Conservation (phyloP, 2,329 filamentous ascomycete species). For the Arachnomyces sp. region DNA sequence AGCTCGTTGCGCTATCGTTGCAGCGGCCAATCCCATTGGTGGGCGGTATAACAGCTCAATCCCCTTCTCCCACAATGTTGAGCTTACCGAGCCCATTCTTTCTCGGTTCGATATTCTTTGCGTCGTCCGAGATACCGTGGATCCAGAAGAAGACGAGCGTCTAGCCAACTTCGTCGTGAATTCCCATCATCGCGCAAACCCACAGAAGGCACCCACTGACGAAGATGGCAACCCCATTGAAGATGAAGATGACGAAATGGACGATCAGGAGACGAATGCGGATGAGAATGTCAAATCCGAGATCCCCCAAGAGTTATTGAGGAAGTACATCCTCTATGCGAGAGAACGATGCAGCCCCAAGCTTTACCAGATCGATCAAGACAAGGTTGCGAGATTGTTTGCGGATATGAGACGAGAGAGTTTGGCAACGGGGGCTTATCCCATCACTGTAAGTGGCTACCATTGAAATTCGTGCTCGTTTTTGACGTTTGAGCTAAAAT, state of each 20-base stretch:
- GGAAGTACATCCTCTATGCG: conserved; percentile 96
- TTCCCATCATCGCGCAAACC: conserved; percentile 86
- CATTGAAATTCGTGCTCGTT: background rate
- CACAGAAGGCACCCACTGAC: conserved; percentile 45
- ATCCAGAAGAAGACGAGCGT: conserved; percentile 84
- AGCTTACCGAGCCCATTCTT: conserved; percentile 92
- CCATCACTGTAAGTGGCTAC: conserved; percentile 74
- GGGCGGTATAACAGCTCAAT: conserved; percentile 95
- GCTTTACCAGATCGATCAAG: conserved; percentile 94
- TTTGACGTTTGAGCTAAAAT: conserved; percentile 13
- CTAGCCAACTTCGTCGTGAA: conserved; percentile 91
- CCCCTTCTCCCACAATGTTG: conserved; percentile 91
- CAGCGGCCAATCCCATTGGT: conserved; percentile 91
- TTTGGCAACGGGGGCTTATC: conserved; percentile 88
- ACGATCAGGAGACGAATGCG: conserved; percentile 30
- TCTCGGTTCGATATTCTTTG: conserved; percentile 97
- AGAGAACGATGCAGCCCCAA: conserved; percentile 83
- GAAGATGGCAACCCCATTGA: conserved; percentile 50
- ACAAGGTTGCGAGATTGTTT: conserved; percentile 89
- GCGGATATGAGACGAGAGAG: conserved; percentile 93
- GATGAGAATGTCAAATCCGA: conserved; percentile 53
- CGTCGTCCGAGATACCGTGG: conserved; percentile 90
- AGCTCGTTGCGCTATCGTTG: conserved; percentile 90
- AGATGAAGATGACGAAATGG: conserved; percentile 42
- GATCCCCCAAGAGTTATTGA: conserved; percentile 79